phyloP scores from a whole-genome alignment of 768 basidiomycete genomes.

The Dendrothele bispora region DNA sequence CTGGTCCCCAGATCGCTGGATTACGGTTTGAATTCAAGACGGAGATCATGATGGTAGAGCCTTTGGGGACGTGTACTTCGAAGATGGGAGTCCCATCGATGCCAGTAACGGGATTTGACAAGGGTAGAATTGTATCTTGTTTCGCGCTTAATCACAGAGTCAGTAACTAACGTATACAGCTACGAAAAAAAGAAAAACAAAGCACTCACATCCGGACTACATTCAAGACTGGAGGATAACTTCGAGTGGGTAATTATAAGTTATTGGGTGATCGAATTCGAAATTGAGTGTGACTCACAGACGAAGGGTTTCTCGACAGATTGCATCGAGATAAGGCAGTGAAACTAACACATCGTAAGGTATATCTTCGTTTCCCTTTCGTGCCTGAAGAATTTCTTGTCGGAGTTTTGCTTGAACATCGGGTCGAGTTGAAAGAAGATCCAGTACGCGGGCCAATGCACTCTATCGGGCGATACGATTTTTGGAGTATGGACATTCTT shows the following conservation, averaged over 20 bases:
- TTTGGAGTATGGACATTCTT: not conserved
- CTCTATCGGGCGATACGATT: constrained; percentile 2
- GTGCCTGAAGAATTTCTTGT: constrained; percentile 30
- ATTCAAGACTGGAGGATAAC: constrained; percentile 25
- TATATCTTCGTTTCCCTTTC: constrained; percentile 23
- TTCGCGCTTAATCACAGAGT: constrained; percentile 18
- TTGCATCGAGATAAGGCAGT: constrained; percentile 39
- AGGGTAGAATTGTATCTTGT: constrained; percentile 32
- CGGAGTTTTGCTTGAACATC: constrained; percentile 39
- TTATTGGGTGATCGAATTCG: not conserved
- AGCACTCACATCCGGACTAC: constrained; percentile 23
- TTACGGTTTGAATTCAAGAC: constrained; percentile 33
- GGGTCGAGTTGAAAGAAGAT: constrained; percentile 30
- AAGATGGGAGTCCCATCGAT: constrained; percentile 24
- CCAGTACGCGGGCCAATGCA: constrained; percentile 32
- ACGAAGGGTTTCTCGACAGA: constrained; percentile 40
- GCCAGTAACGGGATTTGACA: constrained; percentile 30
- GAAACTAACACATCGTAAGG: constrained; percentile 35
- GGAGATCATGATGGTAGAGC: constrained; percentile 26
- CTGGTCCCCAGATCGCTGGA: constrained; percentile 39
- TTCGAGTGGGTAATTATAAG: not conserved
- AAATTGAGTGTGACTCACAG: constrained; percentile 21
- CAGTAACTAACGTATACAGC: not conserved
- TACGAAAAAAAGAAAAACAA: not conserved
- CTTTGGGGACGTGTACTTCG: constrained; percentile 25